Evolutionary conservation across 176 grass and related monocot species (phyloP).

Genomic region (Triticum dicoccoides): DNA sequence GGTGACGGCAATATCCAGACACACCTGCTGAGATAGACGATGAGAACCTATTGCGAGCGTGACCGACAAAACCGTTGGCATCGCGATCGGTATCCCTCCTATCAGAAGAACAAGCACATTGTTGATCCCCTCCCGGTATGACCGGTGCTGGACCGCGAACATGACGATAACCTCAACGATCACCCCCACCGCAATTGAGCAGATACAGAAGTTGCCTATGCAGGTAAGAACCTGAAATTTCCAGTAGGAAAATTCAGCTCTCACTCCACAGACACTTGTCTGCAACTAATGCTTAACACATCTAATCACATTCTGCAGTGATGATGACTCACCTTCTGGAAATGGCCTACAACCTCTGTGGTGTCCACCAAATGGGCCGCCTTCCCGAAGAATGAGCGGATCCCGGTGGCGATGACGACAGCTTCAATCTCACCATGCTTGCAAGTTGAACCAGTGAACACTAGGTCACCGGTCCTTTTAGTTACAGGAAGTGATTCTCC

Average conservation of each 20-base stretch:
- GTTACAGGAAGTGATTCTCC: slow-evolving; percentile 80
- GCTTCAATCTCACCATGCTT: slow-evolving; percentile 86
- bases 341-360: slow-evolving; percentile 74
- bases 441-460: slow-evolving; percentile 75
- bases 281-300: not conserved
- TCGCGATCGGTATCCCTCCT: slow-evolving; percentile 80
- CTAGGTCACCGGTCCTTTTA: slow-evolving; percentile 54
- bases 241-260: not conserved
- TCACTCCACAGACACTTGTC: not conserved
- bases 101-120: slow-evolving; percentile 90
- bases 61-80: slow-evolving; percentile 87
- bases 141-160: slow-evolving; percentile 69
- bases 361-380: slow-evolving; percentile 75
- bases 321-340: slow-evolving; percentile 61
- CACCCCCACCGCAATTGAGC: slow-evolving; percentile 70
- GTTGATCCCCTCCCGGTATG: slow-evolving; percentile 75
- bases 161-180: slow-evolving; percentile 83
- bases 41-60: slow-evolving; percentile 90
- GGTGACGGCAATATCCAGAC: not conserved
- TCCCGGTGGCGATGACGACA: slow-evolving; percentile 61
- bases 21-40: slow-evolving; percentile 74
- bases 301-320: not conserved
- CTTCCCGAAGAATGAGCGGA: slow-evolving; percentile 71
- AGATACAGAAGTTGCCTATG: slow-evolving; percentile 94
- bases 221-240: slow-evolving; percentile 70